Evolutionary conservation across 495 filamentous ascomycete species (phyloP).

Genomic region (Xylaria telfairii): DNA sequence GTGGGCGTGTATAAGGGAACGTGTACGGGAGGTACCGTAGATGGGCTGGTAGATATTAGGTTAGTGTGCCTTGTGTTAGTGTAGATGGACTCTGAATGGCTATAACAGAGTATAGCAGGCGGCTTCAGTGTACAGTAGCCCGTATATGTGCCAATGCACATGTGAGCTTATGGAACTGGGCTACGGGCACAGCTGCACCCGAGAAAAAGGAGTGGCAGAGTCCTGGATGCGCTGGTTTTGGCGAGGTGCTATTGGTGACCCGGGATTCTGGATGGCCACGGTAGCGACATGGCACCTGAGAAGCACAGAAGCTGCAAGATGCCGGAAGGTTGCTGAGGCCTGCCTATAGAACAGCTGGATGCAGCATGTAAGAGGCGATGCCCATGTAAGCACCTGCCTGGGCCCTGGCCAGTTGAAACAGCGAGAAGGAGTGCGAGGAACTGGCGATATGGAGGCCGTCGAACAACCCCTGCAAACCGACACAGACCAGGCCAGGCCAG

Average conservation of each 20-base stretch:
- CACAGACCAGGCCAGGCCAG: neutral
- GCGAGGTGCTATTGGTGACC: constrained; percentile 24
- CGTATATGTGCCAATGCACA: constrained; percentile 20
- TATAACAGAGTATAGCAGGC: neutral
- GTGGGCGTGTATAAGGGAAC: neutral
- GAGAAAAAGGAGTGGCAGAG: neutral
- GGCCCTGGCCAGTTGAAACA: neutral
- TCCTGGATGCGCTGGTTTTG: constrained; percentile 7
- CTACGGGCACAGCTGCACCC: neutral
- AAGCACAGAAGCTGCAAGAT: constrained; percentile 23
- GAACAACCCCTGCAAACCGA: neutral
- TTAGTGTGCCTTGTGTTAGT: constrained; percentile 1
- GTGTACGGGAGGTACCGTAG: no score
- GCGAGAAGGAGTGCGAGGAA: neutral
- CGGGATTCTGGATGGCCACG: constrained; percentile 28
- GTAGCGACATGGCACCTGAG: constrained; percentile 28
- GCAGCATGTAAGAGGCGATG: constrained; percentile 14
- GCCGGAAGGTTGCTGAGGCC: constrained; percentile 16
- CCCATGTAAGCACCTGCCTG: neutral
- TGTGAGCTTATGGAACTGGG: constrained; percentile 8
- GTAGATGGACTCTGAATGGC: constrained; percentile 7
- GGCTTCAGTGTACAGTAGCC: neutral
- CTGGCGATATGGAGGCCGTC: neutral
- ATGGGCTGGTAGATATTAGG: neutral
- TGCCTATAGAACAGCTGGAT: constrained; percentile 13